These are phyloP conservation scores for Stephanodiscus triporus DNA, from an alignment of 108 stramenopile genomes.

Conservation along the genomic window DNA sequence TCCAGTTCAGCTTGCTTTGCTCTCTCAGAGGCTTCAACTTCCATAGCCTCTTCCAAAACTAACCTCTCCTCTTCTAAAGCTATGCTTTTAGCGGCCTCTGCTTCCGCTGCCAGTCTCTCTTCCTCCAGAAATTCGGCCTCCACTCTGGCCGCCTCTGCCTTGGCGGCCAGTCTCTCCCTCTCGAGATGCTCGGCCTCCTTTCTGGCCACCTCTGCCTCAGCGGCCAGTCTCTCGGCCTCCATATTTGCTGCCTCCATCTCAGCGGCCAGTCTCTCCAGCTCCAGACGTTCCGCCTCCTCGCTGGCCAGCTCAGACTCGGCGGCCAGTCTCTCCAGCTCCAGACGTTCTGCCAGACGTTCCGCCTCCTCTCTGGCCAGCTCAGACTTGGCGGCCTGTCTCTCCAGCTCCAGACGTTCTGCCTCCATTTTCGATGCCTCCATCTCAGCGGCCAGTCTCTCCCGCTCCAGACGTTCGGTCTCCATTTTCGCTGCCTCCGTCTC, in stretches of 20 bases:
- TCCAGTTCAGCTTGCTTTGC: constrained; percentile 11
- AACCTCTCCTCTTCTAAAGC: constrained; percentile 3
- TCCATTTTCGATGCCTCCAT: background rate
- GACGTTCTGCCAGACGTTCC: too few relatives aligned
- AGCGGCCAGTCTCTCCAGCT: constrained; percentile 15
- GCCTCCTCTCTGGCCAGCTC: constrained; percentile 9
- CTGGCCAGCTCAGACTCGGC: constrained; percentile 5
- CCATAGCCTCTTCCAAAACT: constrained; percentile 8
- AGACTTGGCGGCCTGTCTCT: constrained; percentile 6
- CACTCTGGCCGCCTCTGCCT: constrained; percentile 6
- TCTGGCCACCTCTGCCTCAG: background rate
- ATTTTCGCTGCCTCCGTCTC: background rate
- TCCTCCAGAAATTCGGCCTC: constrained; percentile 5
- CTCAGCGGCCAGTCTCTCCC: constrained; percentile 6
- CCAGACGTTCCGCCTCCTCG: constrained; percentile 13
- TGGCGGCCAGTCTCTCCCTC: constrained; percentile 1
- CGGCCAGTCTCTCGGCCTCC: constrained; percentile 9
- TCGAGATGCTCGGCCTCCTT: background rate
- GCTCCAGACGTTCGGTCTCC: background rate
- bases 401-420: constrained; percentile 7
- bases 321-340: background rate
- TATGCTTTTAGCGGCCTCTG: background rate
- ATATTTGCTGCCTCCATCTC: constrained; percentile 1
- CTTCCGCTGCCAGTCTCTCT: constrained; percentile 13
- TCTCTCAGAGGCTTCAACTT: background rate